Conservation (phyloP, 768 basidiomycete genomes). For the Phanerodontia chrysosporium region DNA sequence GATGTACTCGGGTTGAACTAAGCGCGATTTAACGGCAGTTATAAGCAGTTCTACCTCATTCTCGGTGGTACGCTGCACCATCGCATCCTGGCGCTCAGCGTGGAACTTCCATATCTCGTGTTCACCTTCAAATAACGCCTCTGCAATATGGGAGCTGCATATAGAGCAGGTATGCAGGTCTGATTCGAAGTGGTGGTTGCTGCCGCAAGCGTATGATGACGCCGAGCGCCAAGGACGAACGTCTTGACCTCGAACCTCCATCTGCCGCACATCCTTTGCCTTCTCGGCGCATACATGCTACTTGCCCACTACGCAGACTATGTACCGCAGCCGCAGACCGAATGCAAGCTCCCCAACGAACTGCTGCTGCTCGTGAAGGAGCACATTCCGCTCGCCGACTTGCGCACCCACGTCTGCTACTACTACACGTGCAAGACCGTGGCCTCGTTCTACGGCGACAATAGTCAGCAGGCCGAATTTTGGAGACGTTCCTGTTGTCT, state of each 20-base stretch:
- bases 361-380: conserved; percentile 15
- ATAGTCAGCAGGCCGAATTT: conserved; percentile 13
- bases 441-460: conserved; percentile 17
- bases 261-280: background rate
- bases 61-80: too few species aligned
- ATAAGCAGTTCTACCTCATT: too few species aligned
- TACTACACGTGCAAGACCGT: conserved; percentile 14
- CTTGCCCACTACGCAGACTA: background rate
- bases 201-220: background rate
- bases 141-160: too few species aligned
- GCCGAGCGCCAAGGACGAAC: background rate
- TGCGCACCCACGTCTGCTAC: conserved; percentile 21
- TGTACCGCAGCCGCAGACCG: background rate
- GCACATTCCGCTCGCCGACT: conserved; percentile 10
- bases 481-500: conserved; percentile 12
- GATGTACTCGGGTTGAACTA: too few species aligned
- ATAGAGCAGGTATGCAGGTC: too few species aligned
- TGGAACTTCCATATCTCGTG: too few species aligned
- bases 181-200: background rate
- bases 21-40: too few species aligned
- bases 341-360: conserved; percentile 14
- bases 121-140: too few species aligned
- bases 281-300: background rate
- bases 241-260: background rate
- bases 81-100: too few species aligned